Conservation (phyloP, 495 filamentous ascomycete species). For the Penicillium canescens region DNA sequence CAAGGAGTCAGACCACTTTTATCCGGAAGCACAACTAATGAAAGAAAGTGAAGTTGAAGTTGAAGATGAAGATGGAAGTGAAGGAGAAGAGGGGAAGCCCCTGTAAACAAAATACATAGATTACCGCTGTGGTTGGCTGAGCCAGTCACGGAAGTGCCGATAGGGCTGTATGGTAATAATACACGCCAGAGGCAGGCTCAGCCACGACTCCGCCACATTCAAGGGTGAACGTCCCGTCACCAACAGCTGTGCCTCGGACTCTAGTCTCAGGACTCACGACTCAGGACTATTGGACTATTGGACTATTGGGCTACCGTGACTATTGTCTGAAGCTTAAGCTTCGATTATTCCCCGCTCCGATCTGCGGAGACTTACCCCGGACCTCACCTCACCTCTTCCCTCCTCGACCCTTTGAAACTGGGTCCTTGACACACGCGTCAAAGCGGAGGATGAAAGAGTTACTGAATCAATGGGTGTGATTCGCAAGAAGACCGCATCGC, state of each 20-base stretch:
- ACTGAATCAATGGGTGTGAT: slow-evolving; percentile 81
- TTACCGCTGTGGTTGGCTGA: not conserved
- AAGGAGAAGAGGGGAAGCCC: slow-evolving; percentile 15
- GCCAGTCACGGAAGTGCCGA: not conserved
- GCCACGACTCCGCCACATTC: slow-evolving; percentile 10
- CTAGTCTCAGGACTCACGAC: not conserved
- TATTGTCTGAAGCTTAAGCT: not conserved
- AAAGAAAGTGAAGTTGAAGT: slow-evolving; percentile 2
- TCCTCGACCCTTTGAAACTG: slow-evolving; percentile 31
- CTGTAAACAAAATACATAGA: slow-evolving; percentile 10
- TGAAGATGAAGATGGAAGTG: slow-evolving; percentile 2
- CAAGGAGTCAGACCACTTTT: slow-evolving; percentile 7
- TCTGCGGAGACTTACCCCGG: slow-evolving; percentile 28
- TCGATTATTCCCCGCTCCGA: slow-evolving; percentile 10
- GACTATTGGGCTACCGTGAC: not conserved
- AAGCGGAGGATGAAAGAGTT: slow-evolving; percentile 44
- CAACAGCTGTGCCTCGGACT: not conserved
- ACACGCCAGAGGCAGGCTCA: not conserved
- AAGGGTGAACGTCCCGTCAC: slow-evolving; percentile 4
- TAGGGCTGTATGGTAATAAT: not conserved
- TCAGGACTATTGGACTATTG: not conserved
- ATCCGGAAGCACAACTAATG: slow-evolving; percentile 14
- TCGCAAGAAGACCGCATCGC: slow-evolving; percentile 88
- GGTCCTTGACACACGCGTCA: slow-evolving; percentile 35
- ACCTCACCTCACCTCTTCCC: slow-evolving; percentile 24